These are phyloP conservation scores for Xerophyta viscosa DNA, from an alignment of 106 monocot species.

Conservation along the genomic window DNA sequence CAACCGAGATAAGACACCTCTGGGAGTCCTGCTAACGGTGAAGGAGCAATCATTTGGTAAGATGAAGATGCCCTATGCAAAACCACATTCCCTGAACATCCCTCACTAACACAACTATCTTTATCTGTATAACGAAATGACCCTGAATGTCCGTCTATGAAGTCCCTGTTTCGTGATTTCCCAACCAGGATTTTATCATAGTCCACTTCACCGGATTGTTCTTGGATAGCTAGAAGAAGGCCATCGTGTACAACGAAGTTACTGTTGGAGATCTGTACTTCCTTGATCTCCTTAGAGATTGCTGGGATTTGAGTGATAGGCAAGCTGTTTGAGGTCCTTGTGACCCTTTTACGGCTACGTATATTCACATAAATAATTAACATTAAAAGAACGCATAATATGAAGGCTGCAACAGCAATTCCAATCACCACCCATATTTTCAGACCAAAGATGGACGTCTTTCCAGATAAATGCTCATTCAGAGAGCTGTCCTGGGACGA, in stretches of 20 bases:
- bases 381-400: conserved; percentile 48
- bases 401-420: conserved; percentile 50
- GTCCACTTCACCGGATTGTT: conserved; percentile 29
- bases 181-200: conserved; percentile 45
- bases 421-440: conserved; percentile 80
- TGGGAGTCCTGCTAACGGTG: conserved; percentile 80
- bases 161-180: conserved; percentile 32
- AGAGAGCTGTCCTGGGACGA: conserved; percentile 49
- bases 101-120: conserved; percentile 50
- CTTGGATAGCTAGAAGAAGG: conserved; percentile 28
- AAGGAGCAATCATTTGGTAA: conserved; percentile 49
- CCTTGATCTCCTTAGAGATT: conserved; percentile 88
- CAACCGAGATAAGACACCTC: conserved; percentile 89
- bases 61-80: conserved; percentile 30
- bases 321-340: conserved; percentile 23
- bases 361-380: conserved; percentile 43
- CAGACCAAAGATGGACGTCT: conserved; percentile 57
- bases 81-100: conserved; percentile 23
- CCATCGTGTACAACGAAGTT: conserved; percentile 40
- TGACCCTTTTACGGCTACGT: conserved; percentile 32
- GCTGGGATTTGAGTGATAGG: conserved; percentile 60
- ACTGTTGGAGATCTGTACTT: conserved; percentile 48
- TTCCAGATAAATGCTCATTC: conserved; percentile 40
- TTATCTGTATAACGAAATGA: conserved; percentile 53
- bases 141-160: conserved; percentile 37